Evolutionary conservation across 2,329 filamentous ascomycete genomes (phyloP), one percentile per base, ranked within the genome.

Genomic region (Clonostachys rosea): DNA sequence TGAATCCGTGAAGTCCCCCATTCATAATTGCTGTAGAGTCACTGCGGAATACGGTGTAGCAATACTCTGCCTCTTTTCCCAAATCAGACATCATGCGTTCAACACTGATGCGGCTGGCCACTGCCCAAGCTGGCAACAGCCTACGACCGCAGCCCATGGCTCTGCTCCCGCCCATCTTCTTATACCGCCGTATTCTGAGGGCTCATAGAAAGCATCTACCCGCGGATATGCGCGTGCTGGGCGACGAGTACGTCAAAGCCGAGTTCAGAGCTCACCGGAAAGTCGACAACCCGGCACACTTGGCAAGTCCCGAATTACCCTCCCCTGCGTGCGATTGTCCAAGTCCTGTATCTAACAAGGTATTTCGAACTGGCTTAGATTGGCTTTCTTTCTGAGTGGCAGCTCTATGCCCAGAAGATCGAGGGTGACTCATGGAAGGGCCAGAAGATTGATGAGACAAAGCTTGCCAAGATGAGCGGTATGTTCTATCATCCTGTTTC

Each of bases 351-450:
- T 30, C 24, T 50, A 24, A 53, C 42, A 34, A 11, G 37, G 14
- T 34, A 2, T 12, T 34, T 36, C 43, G 4, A 39, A 18, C 36
- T 18, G 14, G 36, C 11, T n/a, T 54, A 95, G 90, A 90, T 97
- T 58, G 94, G 92, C 2, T 99, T 99, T 66, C 75, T 99, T 56
- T 92, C 89, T 0, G 91, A 97, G 66, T 99, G 92, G 92, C 94
- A 99, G 66, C 71, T 89, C 45, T 99, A 97, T 62, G 91, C 91
- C 3, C 92, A 99, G 64, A 85, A 90, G 62, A 71, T 99, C 14
- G 92, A 97, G 61, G 92, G 91, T 0, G 86, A 95, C 46, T 66
- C 77, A 0, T 97, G 94, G 94, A 76, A 79, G 50, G 92, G 86
- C 2, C 89, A 89, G 53, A 92, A 86, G 64, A 76, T 97, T 64